These are phyloP conservation scores for Phaffia tasmanica DNA, from an alignment of 768 basidiomycete genomes.

Conservation along the genomic window DNA sequence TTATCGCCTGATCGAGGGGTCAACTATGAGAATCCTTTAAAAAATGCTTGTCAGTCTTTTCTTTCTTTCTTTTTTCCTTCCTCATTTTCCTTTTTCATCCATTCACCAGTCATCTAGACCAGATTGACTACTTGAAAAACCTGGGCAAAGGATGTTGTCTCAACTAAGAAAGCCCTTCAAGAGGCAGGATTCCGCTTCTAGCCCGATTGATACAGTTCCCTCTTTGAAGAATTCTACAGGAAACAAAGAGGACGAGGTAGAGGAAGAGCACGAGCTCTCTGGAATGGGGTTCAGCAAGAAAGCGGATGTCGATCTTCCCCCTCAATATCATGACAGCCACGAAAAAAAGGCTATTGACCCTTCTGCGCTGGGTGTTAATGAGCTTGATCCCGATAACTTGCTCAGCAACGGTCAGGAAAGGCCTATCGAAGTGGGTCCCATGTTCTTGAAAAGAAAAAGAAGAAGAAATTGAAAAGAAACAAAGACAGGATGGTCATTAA, in stretches of 20 bases:
- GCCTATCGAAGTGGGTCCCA: constrained; percentile 11
- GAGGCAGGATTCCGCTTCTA: neutral
- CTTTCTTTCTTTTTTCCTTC: neutral
- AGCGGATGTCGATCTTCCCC: neutral
- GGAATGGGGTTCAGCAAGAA: neutral
- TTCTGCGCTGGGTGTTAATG: neutral
- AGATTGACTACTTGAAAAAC: neutral
- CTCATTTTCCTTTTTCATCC: neutral
- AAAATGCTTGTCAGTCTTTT: neutral
- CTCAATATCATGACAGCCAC: too few relatives aligned
- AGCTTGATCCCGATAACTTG: constrained; percentile 1
- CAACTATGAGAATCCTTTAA: too few relatives aligned
- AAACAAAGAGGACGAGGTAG: neutral
- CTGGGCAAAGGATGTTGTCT: neutral
- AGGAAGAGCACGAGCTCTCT: constrained; percentile 5
- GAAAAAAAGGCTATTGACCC: neutral
- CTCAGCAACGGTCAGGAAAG: constrained; percentile 4
- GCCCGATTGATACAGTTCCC: neutral
- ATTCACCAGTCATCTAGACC: too few relatives aligned
- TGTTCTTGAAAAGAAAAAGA: neutral
- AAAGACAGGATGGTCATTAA: neutral
- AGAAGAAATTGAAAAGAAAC: neutral
- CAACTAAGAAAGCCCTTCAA: neutral
- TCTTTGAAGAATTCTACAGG: neutral
- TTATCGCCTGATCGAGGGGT: too few relatives aligned